A percentile compares a stretch with the other conserved stretches of the same genome.
Evolutionary conservation across 2,329 filamentous ascomycete genomes (phyloP).

Genomic region (Ilyonectria mors-panacis): DNA sequence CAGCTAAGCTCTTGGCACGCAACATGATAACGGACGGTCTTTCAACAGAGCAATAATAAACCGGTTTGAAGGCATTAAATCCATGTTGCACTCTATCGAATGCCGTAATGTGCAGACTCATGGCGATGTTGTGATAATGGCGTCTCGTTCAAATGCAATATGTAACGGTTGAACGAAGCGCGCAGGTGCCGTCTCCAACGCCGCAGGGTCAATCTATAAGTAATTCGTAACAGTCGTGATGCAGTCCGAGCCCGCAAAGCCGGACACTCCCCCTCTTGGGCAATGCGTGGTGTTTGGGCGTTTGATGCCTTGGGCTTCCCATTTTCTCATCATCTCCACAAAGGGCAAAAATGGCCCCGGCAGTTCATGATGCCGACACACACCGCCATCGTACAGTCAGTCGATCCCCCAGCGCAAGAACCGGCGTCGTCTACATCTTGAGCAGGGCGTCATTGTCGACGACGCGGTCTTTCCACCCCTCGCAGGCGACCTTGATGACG

Average conservation of each 20-base stretch:
- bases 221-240: slow-evolving; percentile 26
- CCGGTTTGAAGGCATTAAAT: not conserved
- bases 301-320: not conserved
- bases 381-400: not conserved
- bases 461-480: slow-evolving; percentile 55
- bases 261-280: not conserved
- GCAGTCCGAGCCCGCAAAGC: slow-evolving; percentile 5
- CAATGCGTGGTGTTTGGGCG: not conserved
- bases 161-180: slow-evolving; percentile 12
- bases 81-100: not conserved
- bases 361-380: not conserved
- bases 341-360: not conserved
- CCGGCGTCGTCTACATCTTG: slow-evolving; percentile 43
- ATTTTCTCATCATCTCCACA: not conserved
- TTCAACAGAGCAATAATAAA: not conserved
- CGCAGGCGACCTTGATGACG: slow-evolving; percentile 54
- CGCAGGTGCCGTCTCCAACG: slow-evolving; percentile 21
- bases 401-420: not conserved
- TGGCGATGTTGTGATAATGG: not conserved
- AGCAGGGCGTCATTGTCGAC: slow-evolving; percentile 53
- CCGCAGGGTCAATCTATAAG: slow-evolving; percentile 22
- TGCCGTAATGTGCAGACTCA: not conserved
- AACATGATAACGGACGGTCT: not conserved
- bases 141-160: not conserved
- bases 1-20: not conserved